Conservation (phyloP, 768 basidiomycete genomes). For the Glaciozyma antarctica region DNA sequence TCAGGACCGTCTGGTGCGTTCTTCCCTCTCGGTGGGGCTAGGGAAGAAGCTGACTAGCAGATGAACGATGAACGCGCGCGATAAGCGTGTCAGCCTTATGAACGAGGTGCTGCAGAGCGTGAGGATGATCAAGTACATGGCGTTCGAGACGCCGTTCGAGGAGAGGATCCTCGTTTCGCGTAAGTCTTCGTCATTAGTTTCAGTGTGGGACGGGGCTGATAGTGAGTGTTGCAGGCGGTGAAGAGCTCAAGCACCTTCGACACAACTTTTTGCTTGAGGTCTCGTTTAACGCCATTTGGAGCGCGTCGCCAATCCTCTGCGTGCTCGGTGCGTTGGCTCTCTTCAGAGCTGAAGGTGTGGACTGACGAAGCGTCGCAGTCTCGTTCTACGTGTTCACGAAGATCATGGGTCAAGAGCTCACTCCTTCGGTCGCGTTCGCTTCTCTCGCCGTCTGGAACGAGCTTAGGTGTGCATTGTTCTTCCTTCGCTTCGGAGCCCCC, state of each 20-base stretch:
- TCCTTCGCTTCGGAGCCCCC: background rate
- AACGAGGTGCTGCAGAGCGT: conserved; percentile 39
- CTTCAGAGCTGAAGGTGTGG: background rate
- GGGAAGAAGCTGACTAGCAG: background rate
- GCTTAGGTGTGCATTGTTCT: conserved; percentile 37
- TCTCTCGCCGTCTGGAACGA: conserved; percentile 44
- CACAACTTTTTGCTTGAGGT: conserved; percentile 32
- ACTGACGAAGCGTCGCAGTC: conserved; percentile 34
- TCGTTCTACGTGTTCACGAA: conserved; percentile 36
- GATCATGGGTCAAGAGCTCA: conserved; percentile 29
- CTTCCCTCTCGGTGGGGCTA: background rate
- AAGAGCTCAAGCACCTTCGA: conserved; percentile 30
- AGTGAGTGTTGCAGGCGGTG: conserved; percentile 1
- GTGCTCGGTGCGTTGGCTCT: conserved; percentile 35
- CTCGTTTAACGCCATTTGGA: conserved; percentile 32
- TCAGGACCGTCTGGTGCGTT: conserved; percentile 35
- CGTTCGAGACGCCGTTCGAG: conserved; percentile 31
- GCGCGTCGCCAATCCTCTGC: conserved; percentile 36
- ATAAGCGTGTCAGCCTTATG: conserved; percentile 33
- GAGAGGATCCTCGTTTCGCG: conserved; percentile 27
- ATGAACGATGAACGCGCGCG: conserved; percentile 37
- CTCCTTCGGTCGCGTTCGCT: conserved; percentile 42
- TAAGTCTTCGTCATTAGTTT: background rate
- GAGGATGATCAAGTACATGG: conserved; percentile 37
- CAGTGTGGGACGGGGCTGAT: background rate